Percentiles rank a stretch among this genome's conserved stretches.
Conservation (phyloP, 169 alveolate genomes). For the Eimeria necatrix region DNA sequence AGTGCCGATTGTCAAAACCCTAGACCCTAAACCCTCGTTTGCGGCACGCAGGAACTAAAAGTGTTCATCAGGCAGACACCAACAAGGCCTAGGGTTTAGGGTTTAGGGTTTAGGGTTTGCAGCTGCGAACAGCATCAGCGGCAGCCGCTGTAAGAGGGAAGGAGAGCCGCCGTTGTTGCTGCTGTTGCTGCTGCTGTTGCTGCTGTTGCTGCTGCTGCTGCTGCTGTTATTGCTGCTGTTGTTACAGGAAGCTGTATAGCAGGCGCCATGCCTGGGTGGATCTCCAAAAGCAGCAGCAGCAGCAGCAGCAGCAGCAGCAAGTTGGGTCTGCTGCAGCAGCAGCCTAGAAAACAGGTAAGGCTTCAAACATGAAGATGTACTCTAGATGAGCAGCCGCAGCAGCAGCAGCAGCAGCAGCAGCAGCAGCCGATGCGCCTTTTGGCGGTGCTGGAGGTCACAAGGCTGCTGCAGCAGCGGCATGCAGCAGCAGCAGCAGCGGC, state of each 20-base stretch:
- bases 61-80: not conserved
- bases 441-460: not conserved
- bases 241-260: not conserved
- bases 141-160: not conserved
- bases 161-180: not conserved
- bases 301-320: conserved; percentile 65
- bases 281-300: not conserved
- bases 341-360: not conserved
- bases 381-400: conserved; percentile 9
- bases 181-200: not conserved
- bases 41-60: not conserved
- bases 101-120: not conserved
- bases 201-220: conserved; percentile 43
- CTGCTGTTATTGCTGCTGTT: conserved; percentile 7
- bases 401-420: conserved; percentile 40
- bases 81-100: conserved; percentile 1
- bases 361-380: not conserved
- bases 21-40: conserved; percentile 27
- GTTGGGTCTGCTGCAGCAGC: not conserved
- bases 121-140: not conserved
- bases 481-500: conserved; percentile 31
- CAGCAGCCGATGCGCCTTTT: not conserved
- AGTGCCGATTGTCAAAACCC: not conserved
- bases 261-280: not conserved
- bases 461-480: conserved; percentile 45